These are phyloP conservation scores for Exutisphaerella laricina DNA, from an alignment of 2,329 filamentous ascomycete species.

Conservation along the genomic window DNA sequence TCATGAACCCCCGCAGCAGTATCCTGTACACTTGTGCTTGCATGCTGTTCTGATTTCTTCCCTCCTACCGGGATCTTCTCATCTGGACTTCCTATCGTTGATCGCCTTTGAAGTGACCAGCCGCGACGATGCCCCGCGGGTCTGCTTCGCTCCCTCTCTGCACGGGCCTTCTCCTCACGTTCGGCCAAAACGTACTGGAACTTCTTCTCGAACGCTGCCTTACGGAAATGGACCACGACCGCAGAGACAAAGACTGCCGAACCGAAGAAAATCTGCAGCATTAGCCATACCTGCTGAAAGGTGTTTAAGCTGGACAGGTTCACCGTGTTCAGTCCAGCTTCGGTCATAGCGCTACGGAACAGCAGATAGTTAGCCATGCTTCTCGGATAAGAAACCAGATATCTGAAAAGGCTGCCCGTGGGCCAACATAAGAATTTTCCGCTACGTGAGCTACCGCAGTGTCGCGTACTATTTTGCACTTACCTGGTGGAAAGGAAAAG, in stretches of 20 bases:
- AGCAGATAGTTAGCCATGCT: no score
- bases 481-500: slow-evolving; percentile 61
- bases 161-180: slow-evolving; percentile 33
- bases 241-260: slow-evolving; percentile 63
- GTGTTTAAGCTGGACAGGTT: slow-evolving; percentile 59
- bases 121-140: slow-evolving; percentile 29
- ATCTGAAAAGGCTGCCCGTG: no score
- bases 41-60: no score
- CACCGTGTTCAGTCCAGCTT: slow-evolving; percentile 62
- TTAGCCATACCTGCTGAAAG: slow-evolving; percentile 63
- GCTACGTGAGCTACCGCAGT: no score
- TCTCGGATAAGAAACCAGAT: no score
- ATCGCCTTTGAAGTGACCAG: slow-evolving; percentile 9
- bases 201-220: slow-evolving; percentile 56
- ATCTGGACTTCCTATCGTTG: background rate
- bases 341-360: slow-evolving; percentile 63
- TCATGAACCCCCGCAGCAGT: no score
- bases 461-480: no score
- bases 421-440: no score
- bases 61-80: background rate
- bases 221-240: slow-evolving; percentile 57
- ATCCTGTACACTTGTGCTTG: background rate
- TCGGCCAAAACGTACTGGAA: slow-evolving; percentile 48
- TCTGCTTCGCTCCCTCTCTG: slow-evolving; percentile 25
- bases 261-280: slow-evolving; percentile 60